A percentile compares a stretch with the other conserved stretches of the same genome.
Evolutionary conservation across 1,284 basidiomycete genomes (phyloP).

Genomic region (Irpex sp.): DNA sequence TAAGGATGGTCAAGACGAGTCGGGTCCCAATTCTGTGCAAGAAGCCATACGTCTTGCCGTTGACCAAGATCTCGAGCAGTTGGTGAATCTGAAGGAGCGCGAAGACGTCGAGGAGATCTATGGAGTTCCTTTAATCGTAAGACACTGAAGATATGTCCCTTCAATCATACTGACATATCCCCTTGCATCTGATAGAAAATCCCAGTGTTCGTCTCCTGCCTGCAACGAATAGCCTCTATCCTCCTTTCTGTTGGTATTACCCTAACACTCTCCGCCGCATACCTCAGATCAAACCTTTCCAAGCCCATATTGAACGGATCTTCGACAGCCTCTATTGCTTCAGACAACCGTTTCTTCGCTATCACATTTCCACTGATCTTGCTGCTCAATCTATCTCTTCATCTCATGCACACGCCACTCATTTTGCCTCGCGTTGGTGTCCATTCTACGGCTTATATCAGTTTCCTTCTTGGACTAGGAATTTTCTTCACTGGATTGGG

Average conservation of each 20-base stretch:
- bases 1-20: conserved; percentile 1
- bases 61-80: conserved; percentile 57
- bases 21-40: conserved; percentile 14
- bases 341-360: conserved; percentile 31
- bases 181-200: conserved; percentile 50
- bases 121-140: conserved; percentile 65
- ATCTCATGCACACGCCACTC: conserved; percentile 53
- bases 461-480: conserved; percentile 55
- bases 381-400: conserved; percentile 44
- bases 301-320: conserved; percentile 5
- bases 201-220: conserved; percentile 67
- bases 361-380: conserved; percentile 45
- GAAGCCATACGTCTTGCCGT: conserved; percentile 34
- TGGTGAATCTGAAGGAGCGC: conserved; percentile 53
- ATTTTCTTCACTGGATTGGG: conserved; percentile 63
- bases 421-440: conserved; percentile 63
- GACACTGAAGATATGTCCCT: conserved; percentile 20
- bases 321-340: conserved; percentile 7
- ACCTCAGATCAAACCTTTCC: conserved; percentile 40
- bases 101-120: conserved; percentile 74
- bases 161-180: background rate
- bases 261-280: conserved; percentile 58
- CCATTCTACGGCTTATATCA: conserved; percentile 64
- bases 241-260: conserved; percentile 61
- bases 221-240: conserved; percentile 68